Evolutionary conservation across 2,329 filamentous ascomycete species (phyloP).

Genomic region (Fusarium armeniacum): DNA sequence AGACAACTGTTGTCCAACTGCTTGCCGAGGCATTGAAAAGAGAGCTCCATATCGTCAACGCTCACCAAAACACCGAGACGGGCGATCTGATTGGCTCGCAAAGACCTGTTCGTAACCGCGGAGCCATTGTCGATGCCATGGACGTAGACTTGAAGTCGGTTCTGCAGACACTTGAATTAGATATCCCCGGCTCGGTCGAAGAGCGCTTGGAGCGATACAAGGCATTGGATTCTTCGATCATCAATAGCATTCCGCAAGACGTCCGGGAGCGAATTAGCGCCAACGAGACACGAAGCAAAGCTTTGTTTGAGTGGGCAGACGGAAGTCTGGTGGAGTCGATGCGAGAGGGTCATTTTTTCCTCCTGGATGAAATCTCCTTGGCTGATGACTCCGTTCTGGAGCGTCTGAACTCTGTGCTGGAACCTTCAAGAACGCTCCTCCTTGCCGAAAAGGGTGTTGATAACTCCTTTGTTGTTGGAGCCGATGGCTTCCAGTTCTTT

Average conservation of each 20-base stretch:
- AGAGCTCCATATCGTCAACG: constrained; percentile 90
- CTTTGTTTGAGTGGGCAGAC: constrained; percentile 96
- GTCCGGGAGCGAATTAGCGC: constrained; percentile 63
- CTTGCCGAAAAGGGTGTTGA: constrained; percentile 93
- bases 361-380: constrained; percentile 97
- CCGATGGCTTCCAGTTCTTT: constrained; percentile 90
- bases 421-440: constrained; percentile 86
- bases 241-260: constrained; percentile 63
- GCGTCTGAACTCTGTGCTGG: constrained; percentile 94
- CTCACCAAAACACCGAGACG: constrained; percentile 98
- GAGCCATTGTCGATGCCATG: constrained; percentile 76
- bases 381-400: constrained; percentile 98
- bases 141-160: constrained; percentile 69
- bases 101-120: constrained; percentile 87
- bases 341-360: constrained; percentile 89
- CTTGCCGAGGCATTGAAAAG: constrained; percentile 84
- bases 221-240: constrained; percentile 61
- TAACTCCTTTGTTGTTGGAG: constrained; percentile 82
- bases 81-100: constrained; percentile 97
- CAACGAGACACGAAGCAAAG: constrained; percentile 76
- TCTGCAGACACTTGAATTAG: constrained; percentile 59
- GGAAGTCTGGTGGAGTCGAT: constrained; percentile 95
- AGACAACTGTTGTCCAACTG: constrained; percentile 95
- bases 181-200: constrained; percentile 62
- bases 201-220: constrained; percentile 71